Base-by-base conservation (phyloP, 805 yeast species). In the Pichia exigua region DNA sequence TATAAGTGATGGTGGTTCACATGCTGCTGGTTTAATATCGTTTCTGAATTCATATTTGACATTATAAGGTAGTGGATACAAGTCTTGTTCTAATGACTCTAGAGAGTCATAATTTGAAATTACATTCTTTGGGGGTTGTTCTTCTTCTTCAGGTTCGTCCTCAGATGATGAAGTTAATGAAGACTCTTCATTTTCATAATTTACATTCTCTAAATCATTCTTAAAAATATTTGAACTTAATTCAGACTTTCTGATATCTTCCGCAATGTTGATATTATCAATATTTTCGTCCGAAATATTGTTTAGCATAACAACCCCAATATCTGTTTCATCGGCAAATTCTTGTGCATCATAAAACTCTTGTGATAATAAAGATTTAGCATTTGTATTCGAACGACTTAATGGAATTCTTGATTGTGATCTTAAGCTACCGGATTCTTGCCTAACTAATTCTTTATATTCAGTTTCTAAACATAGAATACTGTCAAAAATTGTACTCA, bases 1-100 rank as follows among this genome's bases (percentile, higher is more conserved):
- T 50, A 92, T 71, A 38, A 92, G 67, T 56, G 94, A 85, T 12
- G 97, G 97, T 3, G 98, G 98, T 0, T 81, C 70, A 35, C 82
- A 75, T 0, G 70, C 72, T 49, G 87, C 77, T n/a, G 72, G 71
- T 3, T 74, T 75, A 17, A 91, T 73, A 53, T 79, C 85, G 27
- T 67, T 65, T 53, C 90, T 76, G 54, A 95, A 77, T 27, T 65
- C 59, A 5, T 84, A 71, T 0, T 67, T 63, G 0, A 63, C 62
- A 1, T 63, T 65, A n/a, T 61, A 49, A 0, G 91, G 87, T 45
- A 91, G 72, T 1, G 97, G 97, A 57, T 76, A 83, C n/a, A 87
- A 66, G 47, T 76, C 80, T 38, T 32, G 21, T 55, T 46, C 7
- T 21, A 45, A 17, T 7, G 20, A 35, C n/a, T 35, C 39, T 11